Conservation (phyloP, 768 basidiomycete genomes). For the Termitomyces sp. region DNA sequence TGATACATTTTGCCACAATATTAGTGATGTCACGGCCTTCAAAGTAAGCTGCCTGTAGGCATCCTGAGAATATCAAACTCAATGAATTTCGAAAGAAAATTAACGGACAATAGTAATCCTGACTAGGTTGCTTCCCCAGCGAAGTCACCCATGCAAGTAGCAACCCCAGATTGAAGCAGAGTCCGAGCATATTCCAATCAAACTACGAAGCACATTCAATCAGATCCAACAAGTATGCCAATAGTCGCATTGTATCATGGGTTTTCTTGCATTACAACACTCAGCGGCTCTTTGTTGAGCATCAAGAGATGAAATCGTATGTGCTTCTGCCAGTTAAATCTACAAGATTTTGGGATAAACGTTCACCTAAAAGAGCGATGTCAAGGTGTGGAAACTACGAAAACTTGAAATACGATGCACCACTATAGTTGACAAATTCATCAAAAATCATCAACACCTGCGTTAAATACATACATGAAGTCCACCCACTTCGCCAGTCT, state of each 20-base stretch:
- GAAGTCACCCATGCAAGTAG: too few species aligned
- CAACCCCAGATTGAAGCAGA: too few species aligned
- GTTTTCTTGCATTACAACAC: too few species aligned
- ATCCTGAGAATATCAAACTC: conserved; percentile 30
- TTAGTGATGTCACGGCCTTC: conserved; percentile 44
- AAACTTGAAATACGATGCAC: not conserved
- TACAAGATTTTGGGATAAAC: conserved; percentile 40
- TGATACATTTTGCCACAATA: conserved; percentile 39
- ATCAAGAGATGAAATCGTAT: conserved; percentile 44
- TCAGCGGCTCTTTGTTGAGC: too few species aligned
- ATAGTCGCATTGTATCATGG: too few species aligned
- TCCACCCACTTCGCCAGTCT: too few species aligned
- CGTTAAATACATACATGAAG: too few species aligned
- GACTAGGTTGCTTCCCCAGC: conserved; percentile 60
- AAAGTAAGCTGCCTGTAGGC: conserved; percentile 55
- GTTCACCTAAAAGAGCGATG: conserved; percentile 30
- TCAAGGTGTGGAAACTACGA: not conserved
- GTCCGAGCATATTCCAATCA: conserved; percentile 51
- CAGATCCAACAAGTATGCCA: too few species aligned
- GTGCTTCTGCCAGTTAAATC: conserved; percentile 52
- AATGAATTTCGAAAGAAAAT: not conserved
- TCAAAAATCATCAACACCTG: too few species aligned
- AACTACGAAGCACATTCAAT: conserved; percentile 19
- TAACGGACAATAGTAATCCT: conserved; percentile 50
- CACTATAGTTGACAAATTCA: too few species aligned